Conservation (phyloP, 352 stramenopile species). For the Phytophthora europaea region DNA sequence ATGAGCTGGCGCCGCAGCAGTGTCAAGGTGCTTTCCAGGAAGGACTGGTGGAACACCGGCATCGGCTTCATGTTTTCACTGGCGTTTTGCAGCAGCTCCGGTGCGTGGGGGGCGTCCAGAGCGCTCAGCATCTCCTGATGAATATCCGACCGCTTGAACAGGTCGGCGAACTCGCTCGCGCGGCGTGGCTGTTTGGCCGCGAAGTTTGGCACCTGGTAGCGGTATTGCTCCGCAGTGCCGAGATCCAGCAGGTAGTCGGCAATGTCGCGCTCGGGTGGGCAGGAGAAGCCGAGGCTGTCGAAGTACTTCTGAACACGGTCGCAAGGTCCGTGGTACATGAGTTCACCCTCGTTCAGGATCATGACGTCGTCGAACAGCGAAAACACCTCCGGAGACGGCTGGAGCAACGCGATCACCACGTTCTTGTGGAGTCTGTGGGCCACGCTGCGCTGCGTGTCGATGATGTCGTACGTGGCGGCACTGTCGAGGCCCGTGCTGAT, state of each 20-base stretch:
- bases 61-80: neutral
- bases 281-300: neutral
- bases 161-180: conserved; percentile 11
- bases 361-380: conserved; percentile 73
- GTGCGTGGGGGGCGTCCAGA: conserved; percentile 27
- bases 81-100: conserved; percentile 15
- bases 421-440: conserved; percentile 39
- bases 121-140: conserved; percentile 34
- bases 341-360: conserved; percentile 50
- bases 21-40: neutral
- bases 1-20: neutral
- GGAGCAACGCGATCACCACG: conserved; percentile 73
- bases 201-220: conserved; percentile 17
- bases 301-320: neutral
- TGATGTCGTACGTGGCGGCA: conserved; percentile 69
- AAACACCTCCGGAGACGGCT: conserved; percentile 92
- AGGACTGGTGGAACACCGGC: conserved; percentile 1
- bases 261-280: conserved; percentile 28
- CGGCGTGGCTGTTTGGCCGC: conserved; percentile 23
- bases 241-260: conserved; percentile 44
- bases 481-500: conserved; percentile 71
- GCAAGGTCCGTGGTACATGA: conserved; percentile 73
- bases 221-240: conserved; percentile 39
- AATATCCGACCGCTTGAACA: conserved; percentile 44
- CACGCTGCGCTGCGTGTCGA: conserved; percentile 50